Evolutionary conservation across 2,329 filamentous ascomycete genomes (phyloP).

Genomic region (Penicillium sp.): DNA sequence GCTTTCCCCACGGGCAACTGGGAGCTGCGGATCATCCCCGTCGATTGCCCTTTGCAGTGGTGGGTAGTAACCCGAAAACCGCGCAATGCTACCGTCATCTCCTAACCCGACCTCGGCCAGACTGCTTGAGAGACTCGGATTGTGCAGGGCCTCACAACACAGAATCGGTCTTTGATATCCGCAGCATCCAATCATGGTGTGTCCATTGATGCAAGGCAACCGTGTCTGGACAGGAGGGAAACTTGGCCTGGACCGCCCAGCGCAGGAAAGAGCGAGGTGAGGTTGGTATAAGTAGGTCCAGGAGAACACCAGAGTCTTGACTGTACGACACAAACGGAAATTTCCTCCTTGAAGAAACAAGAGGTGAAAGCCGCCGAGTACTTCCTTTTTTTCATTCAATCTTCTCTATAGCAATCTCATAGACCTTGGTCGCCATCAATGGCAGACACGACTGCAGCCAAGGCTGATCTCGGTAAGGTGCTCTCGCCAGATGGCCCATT

Average conservation of each 20-base stretch:
- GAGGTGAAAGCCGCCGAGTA: not conserved
- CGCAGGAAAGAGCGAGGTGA: not conserved
- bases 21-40: slow-evolving; percentile 13
- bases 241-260: not conserved
- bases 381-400: not conserved
- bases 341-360: not conserved
- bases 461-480: slow-evolving; percentile 21
- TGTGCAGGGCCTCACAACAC: slow-evolving; percentile 6
- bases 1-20: slow-evolving; percentile 12
- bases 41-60: slow-evolving; percentile 9
- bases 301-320: not conserved
- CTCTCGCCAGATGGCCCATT: slow-evolving; percentile 14
- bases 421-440: slow-evolving; percentile 11
- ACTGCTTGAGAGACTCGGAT: not conserved
- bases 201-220: not conserved
- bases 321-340: not conserved
- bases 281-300: slow-evolving; percentile 10
- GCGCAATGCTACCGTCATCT: slow-evolving; percentile 19
- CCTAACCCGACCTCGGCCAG: too few relatives aligned
- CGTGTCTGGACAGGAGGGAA: not conserved
- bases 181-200: slow-evolving; percentile 9
- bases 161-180: slow-evolving; percentile 11
- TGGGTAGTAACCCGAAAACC: not conserved
- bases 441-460: slow-evolving; percentile 13
- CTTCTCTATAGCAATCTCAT: not conserved